Base-by-base conservation (phyloP, 352 stramenopile species). In the Thraustotheca clavata region DNA sequence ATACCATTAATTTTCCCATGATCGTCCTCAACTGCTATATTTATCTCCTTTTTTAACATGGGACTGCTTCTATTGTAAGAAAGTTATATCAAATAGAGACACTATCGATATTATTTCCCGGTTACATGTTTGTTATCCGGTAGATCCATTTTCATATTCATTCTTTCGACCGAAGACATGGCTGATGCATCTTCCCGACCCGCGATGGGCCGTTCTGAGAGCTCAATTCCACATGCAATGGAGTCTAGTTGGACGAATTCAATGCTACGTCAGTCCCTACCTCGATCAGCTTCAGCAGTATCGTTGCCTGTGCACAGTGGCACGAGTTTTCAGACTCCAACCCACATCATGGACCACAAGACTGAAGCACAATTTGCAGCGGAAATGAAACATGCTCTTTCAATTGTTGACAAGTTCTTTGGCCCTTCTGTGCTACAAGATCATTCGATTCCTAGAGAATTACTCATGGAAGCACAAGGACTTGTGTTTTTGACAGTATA, bases 401-500 rank as follows among this genome's bases (percentile, higher is more conserved):
- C 76, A 59, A 79, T 91, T 33, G 78, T 91, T 16, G 77, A 87
- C 48, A 83, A 77, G 43, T 87, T 91, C 62, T 67, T 91, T 48
- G 82, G 72, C 4, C 79, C 82, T 16, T 87, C 86, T 57, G 48
- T 91, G 54, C 71, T 91, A 16, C 86, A 88, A 62, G 82, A 91
- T 63, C 82, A 88, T 70, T 89, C 82, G n/a, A 91, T 91, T 60
- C 82, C 82, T 24, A 71, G 76, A 48, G 79, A 91, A 47, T 72
- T 91, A 41, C 67, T 91, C 39, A 68, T 83, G 2, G 82, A 91
- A 72, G 82, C 82, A 1, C 79, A 89, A 59, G 82, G 82, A 29
- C 67, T 91, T 5, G 76, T 89, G 50, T 91, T 91, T 67, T 66
- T 91, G 34, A 91, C 82, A 22, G 82, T 91, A 40, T 91, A 91